Base-by-base conservation (phyloP, 2,329 filamentous ascomycete genomes). In the Talaromyces funiculosus region DNA sequence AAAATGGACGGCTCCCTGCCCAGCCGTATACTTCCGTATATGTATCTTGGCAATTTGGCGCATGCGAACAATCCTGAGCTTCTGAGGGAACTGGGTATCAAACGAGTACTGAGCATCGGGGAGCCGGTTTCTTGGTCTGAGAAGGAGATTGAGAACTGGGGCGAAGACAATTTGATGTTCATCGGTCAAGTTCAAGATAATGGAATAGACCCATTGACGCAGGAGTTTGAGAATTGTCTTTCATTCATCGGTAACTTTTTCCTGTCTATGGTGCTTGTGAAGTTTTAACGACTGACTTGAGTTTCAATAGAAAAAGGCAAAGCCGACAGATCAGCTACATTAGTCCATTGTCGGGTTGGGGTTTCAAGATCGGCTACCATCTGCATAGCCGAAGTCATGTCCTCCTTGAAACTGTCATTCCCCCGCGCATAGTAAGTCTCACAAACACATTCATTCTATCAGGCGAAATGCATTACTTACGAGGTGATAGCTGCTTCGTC, bases 361-460 rank as follows among this genome's bases (percentile, higher is more conserved):
- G 94, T 99, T 59, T 97, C 92, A 55, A 86, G 94, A 56, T 96
- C 91, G 64, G 94, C 94, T 12, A 99, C 93, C 1, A 97, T 99
- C 63, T 97, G 94, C 73, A 99, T 99, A 69, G 94, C 94, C n/a
- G 92, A 97, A 75, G 91, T 97, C 37, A 99, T 99, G 94, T 86
- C 88, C 37, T 82, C 88, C 26, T 76, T 91, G 67, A 82, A 85
- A 22, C 78, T 97, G 65, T 94, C 91, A 0, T 93, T 97, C 68
- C 92, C 94, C 12, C 84, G 90, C 59, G 94, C 94, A 62, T 99
- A 99, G 82, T 85, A 75, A 72, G 82, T 79, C 57, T 33, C 31
- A 1, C 29, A 38, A 4, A 22, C 20, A 7, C 26, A 5, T 14
- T 10, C 22, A 7, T 7, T 16, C 12, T 16, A 10, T 16, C 22